Base-by-base conservation (phyloP, 2,329 filamentous ascomycete genomes). In the Cephalotrichum gorgonifer region DNA sequence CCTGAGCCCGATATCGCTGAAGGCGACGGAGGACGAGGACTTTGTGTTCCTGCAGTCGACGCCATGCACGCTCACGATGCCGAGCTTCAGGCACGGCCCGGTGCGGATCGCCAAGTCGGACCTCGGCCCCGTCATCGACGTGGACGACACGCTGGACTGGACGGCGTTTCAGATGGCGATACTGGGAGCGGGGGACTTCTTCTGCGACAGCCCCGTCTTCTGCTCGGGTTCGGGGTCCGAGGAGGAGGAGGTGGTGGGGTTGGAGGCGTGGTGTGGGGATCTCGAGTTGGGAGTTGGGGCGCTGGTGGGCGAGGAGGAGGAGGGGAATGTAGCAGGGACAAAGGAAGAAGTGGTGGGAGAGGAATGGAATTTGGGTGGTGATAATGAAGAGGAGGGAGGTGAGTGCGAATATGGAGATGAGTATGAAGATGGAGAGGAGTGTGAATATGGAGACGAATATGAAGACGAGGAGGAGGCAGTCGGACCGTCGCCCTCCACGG, bases 141-240 rank as follows among this genome's bases (percentile, higher is more conserved):
- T 43, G 15, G 53, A 54, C 20, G 49, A 75, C 44, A 71, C 67
- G 8, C 61, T 82, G 3, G 78, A 83, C 64, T 82, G 78, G 78
- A 79, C 74, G 6, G 78, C 78, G 3, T 83, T 81, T 58, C 79
- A 83, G 61, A 80, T 81, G 71, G 78, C 79, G 15, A 80, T 82
- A 45, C 63, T 76, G 0, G 78, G 78, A 39, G 73, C 74, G 2
- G 75, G 73, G 27, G 75, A 78, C 54, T 66, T 75, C 42, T 65
- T 70, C 47, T 63, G 64, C 17, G 74, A 74, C 46, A 62, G 64
- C 17, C 63, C 66, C 44, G 68, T 70, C 55, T 67, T 63, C 43
- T 61, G 41, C 12, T 48, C 67, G 12, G n/a, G 12, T 25, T 64
- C 61, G 6, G 61, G 56, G 11, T 57, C 55, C 9, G 66, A 73